Evolutionary conservation across 495 filamentous ascomycete species (phyloP).

Genomic region (Tetracladium setigerum): DNA sequence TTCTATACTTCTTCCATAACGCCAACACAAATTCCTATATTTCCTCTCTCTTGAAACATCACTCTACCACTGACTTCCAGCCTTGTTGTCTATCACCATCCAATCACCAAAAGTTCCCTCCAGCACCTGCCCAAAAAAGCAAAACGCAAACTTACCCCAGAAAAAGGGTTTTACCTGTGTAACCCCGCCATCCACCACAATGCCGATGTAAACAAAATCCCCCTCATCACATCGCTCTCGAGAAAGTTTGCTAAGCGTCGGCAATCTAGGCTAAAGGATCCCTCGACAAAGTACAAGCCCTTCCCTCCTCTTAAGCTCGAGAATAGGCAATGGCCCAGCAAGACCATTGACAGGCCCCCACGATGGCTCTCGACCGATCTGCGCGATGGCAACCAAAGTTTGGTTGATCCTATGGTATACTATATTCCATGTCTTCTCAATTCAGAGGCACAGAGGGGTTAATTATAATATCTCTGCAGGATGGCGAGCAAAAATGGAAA

Average conservation of each 20-base stretch:
- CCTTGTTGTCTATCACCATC: too few relatives aligned
- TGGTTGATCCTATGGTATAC: constrained; percentile 82
- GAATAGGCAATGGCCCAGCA: constrained; percentile 87
- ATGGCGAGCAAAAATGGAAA: constrained; percentile 85
- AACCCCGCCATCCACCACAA: too few relatives aligned
- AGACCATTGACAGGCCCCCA: constrained; percentile 69
- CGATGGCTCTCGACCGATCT: constrained; percentile 84
- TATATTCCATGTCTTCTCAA: neutral
- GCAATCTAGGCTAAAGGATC: constrained; percentile 78
- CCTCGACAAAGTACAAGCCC: constrained; percentile 81
- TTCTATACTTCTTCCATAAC: too few relatives aligned
- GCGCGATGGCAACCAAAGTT: constrained; percentile 80
- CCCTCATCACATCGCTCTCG: too few relatives aligned
- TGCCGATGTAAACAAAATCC: too few relatives aligned
- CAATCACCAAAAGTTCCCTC: too few relatives aligned
- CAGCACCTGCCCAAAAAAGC: too few relatives aligned
- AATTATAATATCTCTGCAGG: constrained; percentile 38
- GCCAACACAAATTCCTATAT: too few relatives aligned
- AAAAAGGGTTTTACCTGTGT: too few relatives aligned
- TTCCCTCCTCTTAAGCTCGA: constrained; percentile 70
- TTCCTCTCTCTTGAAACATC: too few relatives aligned
- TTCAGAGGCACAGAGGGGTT: neutral
- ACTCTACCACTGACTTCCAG: too few relatives aligned
- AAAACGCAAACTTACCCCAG: too few relatives aligned
- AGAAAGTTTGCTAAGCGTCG: neutral